Base-by-base conservation (phyloP, 2,329 filamentous ascomycete genomes). In the Talaromyces marneffei region DNA sequence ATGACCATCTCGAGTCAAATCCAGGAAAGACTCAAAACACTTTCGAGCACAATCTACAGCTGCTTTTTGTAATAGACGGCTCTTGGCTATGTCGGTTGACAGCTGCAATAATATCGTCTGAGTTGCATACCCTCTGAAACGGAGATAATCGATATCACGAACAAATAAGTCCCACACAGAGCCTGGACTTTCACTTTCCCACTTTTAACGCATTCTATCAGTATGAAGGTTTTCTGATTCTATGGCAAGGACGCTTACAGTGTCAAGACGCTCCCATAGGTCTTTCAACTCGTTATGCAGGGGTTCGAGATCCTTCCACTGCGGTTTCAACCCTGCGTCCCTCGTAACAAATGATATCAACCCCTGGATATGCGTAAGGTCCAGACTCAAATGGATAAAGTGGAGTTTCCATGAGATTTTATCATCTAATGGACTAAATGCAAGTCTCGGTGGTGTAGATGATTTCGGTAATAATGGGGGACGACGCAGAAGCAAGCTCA, bases 401-500 rank as follows among this genome's bases (percentile, higher is more conserved):
- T 37, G 12, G 3, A 27, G 20, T 7, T 25, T 23, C 44, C 12
- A 23, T 1, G 9, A 27, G 55, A 12, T 23, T 10, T 6, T 25
- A 12, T 25, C 55, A 10, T 57, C 37, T 16, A 23, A 23, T 31
- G 23, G 1, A 12, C 7, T 25, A 14, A 3, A 18, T 5, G 18
- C 12, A 25, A 33, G 8, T 35, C 10, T n/a, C 5, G 18, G 42
- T 6, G 56, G 2, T 37, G 3, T 58, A 3, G 23, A 14, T 5
- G 29, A 7, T 16, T 29, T 33, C 5, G 60, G 68, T 18, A 71
- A 52, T 1, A 70, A 68, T 5, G 66, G 44, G 16, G 65, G 65
- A 18, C 66, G 67, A 33, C 55, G 35, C 12, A 71, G 62, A 33
- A 72, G 67, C 14, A 67, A 55, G 57, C 70, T 68, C 14, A 71